Evolutionary conservation across 2,329 filamentous ascomycete genomes (phyloP).

Genomic region (Lasiodiplodia sp.): DNA sequence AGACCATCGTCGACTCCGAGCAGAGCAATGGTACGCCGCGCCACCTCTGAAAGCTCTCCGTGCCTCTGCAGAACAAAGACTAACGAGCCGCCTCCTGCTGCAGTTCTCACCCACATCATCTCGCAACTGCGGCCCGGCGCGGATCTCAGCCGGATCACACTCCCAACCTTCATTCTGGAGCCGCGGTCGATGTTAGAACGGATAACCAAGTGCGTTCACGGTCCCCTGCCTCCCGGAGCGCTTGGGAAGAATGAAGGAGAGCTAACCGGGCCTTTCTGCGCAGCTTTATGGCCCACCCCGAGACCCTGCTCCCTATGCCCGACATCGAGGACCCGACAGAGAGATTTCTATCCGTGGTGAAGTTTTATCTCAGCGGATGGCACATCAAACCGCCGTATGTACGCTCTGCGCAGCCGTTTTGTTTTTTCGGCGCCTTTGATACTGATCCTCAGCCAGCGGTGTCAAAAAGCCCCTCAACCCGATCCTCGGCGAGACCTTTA

Average conservation of each 20-base stretch:
- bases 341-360: constrained; percentile 93
- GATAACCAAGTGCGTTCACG: constrained; percentile 84
- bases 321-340: constrained; percentile 86
- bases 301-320: constrained; percentile 89
- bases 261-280: constrained; percentile 34
- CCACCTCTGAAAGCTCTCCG: background rate
- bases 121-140: constrained; percentile 94
- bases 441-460: constrained; percentile 63
- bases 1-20: constrained; percentile 84
- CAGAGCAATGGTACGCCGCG: constrained; percentile 83
- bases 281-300: constrained; percentile 99
- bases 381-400: constrained; percentile 95
- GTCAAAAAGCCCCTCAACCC: constrained; percentile 99
- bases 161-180: constrained; percentile 98
- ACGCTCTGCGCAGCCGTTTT: constrained; percentile 25
- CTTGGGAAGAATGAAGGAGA: constrained; percentile 30
- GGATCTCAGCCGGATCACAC: constrained; percentile 89
- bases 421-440: background rate
- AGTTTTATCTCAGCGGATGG: constrained; percentile 98
- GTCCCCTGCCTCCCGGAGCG: constrained; percentile 2
- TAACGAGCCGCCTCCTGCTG: background rate
- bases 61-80: background rate
- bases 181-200: constrained; percentile 97
- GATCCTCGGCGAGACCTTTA: constrained; percentile 92
- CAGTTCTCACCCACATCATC: constrained; percentile 96